Evolutionary conservation across 768 basidiomycete species (phyloP).

Genomic region (Kwoniella sp.): DNA sequence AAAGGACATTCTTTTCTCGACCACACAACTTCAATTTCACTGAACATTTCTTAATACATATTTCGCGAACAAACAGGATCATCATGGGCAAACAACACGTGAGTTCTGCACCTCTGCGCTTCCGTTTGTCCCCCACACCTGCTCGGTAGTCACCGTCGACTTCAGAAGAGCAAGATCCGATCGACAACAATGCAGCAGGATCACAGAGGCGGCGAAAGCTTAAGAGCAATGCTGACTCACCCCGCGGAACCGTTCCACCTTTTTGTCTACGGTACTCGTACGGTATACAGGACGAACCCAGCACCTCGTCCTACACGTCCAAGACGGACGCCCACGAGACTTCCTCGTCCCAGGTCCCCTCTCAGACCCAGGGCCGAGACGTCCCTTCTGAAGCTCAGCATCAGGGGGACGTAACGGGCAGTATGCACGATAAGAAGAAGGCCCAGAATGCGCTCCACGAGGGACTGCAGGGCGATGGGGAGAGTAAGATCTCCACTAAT

Average conservation of each 20-base stretch:
- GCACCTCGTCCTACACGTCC: slow-evolving; percentile 12
- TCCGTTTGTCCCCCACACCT: background rate
- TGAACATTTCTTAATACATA: no score
- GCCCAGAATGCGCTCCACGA: slow-evolving; percentile 22
- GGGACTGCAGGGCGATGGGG: background rate
- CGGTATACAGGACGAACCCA: slow-evolving; percentile 12
- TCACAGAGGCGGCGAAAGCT: background rate
- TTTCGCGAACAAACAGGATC: background rate
- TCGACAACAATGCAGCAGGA: no score
- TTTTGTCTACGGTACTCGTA: background rate
- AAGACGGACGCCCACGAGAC: slow-evolving; percentile 7
- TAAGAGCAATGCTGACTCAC: background rate
- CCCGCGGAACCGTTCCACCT: no score
- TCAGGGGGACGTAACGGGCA: background rate
- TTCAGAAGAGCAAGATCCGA: background rate
- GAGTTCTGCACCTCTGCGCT: background rate
- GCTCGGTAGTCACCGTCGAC: background rate
- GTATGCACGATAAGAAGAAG: slow-evolving; percentile 19
- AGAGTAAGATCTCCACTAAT: background rate
- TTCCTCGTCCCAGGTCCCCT: slow-evolving; percentile 2
- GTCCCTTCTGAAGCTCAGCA: slow-evolving; percentile 7
- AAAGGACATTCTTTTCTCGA: no score
- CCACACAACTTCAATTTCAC: no score
- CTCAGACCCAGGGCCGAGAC: slow-evolving; percentile 9
- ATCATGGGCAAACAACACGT: slow-evolving; percentile 26